Base-by-base conservation (phyloP, 148 eudicot genomes). In the Amaranthus cruentus region DNA sequence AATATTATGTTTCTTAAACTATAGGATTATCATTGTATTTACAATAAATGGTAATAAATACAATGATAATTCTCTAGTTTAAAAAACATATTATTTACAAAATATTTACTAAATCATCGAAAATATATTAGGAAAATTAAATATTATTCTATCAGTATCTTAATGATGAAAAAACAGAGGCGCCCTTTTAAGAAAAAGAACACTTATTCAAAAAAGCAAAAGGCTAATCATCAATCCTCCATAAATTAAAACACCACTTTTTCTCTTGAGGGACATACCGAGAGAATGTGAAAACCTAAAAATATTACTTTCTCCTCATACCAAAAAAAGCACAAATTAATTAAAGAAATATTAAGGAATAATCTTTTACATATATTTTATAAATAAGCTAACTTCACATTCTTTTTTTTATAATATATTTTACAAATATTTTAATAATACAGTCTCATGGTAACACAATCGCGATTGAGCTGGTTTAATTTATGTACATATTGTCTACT, bases 261-360 rank as follows among this genome's bases (percentile, higher is more conserved):
- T 28, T 28, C 38, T 71, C 70, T 74, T 54, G 69, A 28, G 67
- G 63, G 73, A 75, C 54, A 74, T 28, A 73, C 77, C 65, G 2
- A 50, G 71, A 63, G 71, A 63, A 42, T 69, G 73, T 63, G 69
- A 60, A 69, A 68, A 28, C 14, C 59, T 58, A 81, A 71, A 69
- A 48, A 6, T 69, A 79, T 54, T 76, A 71, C 90, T 87, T 86
- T 86, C 83, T 85, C 87, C 80, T 77, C 75, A 28, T 74, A 77
- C 70, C 76, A 73, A 63, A 48, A 67, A 53, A 68, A 38, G 48
- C 60, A 76, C 43, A 55, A 55, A 77, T 55, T 28, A 28, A 58
- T 12, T 67, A 72, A 81, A 76, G 80, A 68, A 72, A 55, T 67
- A 46, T 3, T 6, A 72, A 15, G 76, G 78, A 77, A 77, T 77